A percentile compares a stretch with the other conserved stretches of the same genome.
Evolutionary conservation across 805 yeast genomes (phyloP).

Genomic region (Starmerella vitae): DNA sequence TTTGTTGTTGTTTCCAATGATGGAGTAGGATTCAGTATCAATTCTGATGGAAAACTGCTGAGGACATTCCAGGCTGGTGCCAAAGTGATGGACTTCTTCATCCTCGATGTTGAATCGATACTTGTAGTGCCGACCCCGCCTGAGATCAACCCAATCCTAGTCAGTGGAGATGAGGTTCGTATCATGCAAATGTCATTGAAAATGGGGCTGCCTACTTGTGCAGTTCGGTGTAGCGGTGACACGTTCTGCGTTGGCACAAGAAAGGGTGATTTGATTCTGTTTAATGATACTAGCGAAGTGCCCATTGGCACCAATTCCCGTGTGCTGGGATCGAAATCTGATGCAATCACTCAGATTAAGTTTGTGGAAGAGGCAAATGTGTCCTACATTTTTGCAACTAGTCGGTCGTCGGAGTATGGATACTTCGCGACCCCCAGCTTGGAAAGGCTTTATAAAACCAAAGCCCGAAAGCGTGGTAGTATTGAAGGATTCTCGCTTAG

Average conservation of each 20-base stretch:
- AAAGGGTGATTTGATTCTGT: conserved; percentile 6
- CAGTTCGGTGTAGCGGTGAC: background rate
- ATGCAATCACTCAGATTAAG: conserved; percentile 22
- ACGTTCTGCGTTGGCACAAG: conserved; percentile 10
- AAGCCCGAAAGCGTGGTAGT: conserved; percentile 52
- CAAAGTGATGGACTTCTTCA: conserved; percentile 8
- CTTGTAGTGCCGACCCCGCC: conserved; percentile 3
- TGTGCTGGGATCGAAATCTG: conserved; percentile 15
- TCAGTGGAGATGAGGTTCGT: background rate
- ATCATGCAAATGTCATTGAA: background rate
- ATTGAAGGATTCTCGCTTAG: conserved; percentile 53
- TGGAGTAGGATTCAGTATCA: conserved; percentile 4
- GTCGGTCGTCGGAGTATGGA: conserved; percentile 22
- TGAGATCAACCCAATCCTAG: background rate
- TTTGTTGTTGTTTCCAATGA: conserved; percentile 4
- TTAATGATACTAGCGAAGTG: background rate
- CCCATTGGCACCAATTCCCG: background rate
- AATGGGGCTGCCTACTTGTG: conserved; percentile 2
- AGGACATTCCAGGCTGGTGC: background rate
- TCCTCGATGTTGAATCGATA: background rate
- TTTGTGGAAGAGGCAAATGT: conserved; percentile 3
- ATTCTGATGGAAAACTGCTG: background rate
- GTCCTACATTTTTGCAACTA: conserved; percentile 13
- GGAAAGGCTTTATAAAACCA: conserved; percentile 33
- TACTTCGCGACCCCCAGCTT: conserved; percentile 5